Conservation (phyloP, 228 moss, liverwort and hornwort species). For the Sphagnum magellanicum region DNA sequence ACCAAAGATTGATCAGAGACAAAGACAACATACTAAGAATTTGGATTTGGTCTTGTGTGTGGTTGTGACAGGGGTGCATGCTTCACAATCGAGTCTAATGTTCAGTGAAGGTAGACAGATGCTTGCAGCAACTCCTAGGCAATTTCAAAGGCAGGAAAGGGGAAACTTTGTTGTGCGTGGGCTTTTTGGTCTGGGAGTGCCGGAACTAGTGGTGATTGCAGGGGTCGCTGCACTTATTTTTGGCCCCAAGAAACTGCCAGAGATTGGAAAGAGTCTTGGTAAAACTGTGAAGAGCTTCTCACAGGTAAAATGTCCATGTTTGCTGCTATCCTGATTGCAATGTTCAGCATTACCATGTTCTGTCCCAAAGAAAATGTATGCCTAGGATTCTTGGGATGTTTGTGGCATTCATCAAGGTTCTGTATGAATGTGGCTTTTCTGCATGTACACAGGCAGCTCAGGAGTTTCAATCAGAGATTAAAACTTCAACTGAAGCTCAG, state of each 20-base stretch:
- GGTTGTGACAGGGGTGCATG: conserved; percentile 1
- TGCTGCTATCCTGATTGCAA: too few relatives aligned
- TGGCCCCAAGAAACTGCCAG: conserved; percentile 51
- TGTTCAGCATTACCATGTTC: too few relatives aligned
- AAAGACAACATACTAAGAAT: too few relatives aligned
- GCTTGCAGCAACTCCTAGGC: background rate
- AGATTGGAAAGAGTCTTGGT: conserved; percentile 42
- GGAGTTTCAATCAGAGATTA: conserved; percentile 42
- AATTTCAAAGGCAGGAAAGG: background rate
- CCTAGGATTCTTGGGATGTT: too few relatives aligned
- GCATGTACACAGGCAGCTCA: conserved; percentile 30
- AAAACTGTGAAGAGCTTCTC: conserved; percentile 54
- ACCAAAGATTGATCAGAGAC: too few relatives aligned
- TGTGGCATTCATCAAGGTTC: too few relatives aligned
- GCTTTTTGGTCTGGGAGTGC: conserved; percentile 48
- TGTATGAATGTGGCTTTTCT: background rate
- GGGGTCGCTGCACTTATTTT: conserved; percentile 49
- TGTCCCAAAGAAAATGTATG: too few relatives aligned
- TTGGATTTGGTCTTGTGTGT: background rate
- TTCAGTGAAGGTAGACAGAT: background rate
- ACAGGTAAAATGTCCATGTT: conserved; percentile 13
- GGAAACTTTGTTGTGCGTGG: conserved; percentile 20
- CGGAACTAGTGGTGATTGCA: conserved; percentile 53
- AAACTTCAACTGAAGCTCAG: conserved; percentile 5
- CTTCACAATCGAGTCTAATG: conserved; percentile 1